Percentiles rank a stretch among this genome's conserved stretches.
Evolutionary conservation across 768 basidiomycete genomes (phyloP).

Genomic region (Amylocystis lapponica): DNA sequence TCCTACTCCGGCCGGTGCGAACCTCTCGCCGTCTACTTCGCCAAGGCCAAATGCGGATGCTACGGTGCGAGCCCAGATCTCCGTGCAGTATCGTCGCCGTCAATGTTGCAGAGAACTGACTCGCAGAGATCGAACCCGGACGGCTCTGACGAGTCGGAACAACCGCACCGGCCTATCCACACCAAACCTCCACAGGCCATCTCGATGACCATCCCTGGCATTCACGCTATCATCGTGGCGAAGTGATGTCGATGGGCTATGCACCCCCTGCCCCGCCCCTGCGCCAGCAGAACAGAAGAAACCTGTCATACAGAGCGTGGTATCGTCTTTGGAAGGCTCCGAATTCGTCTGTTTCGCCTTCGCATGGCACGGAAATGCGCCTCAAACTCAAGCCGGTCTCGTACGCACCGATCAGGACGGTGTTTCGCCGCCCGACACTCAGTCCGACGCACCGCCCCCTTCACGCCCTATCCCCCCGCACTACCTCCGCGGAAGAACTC

Average conservation of each 20-base stretch:
- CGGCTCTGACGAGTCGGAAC: constrained; percentile 24
- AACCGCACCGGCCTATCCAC: constrained; percentile 47
- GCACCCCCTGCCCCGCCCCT: constrained; percentile 45
- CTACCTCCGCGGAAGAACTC: constrained; percentile 41
- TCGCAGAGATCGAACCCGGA: constrained; percentile 17
- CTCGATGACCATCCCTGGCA: constrained; percentile 84
- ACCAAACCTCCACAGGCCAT: constrained; percentile 70
- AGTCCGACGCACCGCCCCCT: constrained; percentile 3
- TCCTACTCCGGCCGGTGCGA: too few relatives aligned
- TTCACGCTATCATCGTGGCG: constrained; percentile 79
- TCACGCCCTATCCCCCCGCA: constrained; percentile 33
- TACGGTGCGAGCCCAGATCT: background rate
- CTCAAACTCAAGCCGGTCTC: constrained; percentile 15
- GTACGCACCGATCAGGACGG: constrained; percentile 17
- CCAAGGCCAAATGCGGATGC: background rate
- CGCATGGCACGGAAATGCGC: constrained; percentile 3
- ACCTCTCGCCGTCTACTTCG: background rate
- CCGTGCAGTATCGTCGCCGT: constrained; percentile 24
- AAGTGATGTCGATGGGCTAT: constrained; percentile 82
- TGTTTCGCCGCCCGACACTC: background rate
- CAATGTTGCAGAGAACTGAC: constrained; percentile 31
- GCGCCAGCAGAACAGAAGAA: constrained; percentile 34
- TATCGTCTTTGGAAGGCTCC: constrained; percentile 74
- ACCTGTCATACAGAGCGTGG: constrained; percentile 58
- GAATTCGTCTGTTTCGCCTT: constrained; percentile 4